Base-by-base conservation (phyloP, 2,329 filamentous ascomycete species). In the Colletotrichum endophyticum region DNA sequence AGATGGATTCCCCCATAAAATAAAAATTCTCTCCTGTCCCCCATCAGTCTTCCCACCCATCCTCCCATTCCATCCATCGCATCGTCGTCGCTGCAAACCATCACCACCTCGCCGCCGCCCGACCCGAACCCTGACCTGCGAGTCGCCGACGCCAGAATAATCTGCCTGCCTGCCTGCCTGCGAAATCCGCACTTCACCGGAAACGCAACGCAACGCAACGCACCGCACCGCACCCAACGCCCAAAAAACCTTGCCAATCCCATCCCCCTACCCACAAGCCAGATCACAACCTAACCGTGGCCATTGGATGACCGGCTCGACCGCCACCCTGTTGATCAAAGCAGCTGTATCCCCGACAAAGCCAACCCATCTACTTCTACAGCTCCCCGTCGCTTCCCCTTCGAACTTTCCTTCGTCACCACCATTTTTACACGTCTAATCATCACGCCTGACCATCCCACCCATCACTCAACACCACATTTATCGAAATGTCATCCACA, bases 1-100 rank as follows among this genome's bases (percentile, higher is more conserved):
- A 81, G 80, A 84, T 83, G 83, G 80, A 82, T 80, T 82, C 83
- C 83, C 82, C 83, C 84, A 84, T 83, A 80, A 80, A 80, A 79
- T 80, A 79, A 78, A 77, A 76, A 77, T 75, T 75, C 76, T 73
- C 73, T 69, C 57, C 75, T 78, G 72, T 77, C 77, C 77, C 75
- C 76, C 75, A 71, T 76, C 71, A 66, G 70, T 75, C 72, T 73
- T 74, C 62, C 53, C 70, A 63, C 77, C 78, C 77, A 78, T 78
- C 77, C 70, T 75, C 72, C 61, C 72, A 67, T 75, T 72, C 61
- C 62, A 78, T 67, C 77, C 70, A 76, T 71, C n/a, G 44, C 44
- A 53, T 53, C 6, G 44, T 53, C 73, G 66, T 57, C 74, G 44
- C 53, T 32, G 36, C 75, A 64, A 53, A 63, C 68, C 77, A 78